phyloP scores from a whole-genome alignment of 176 grass and related monocot species.

The Themeda triandra region DNA sequence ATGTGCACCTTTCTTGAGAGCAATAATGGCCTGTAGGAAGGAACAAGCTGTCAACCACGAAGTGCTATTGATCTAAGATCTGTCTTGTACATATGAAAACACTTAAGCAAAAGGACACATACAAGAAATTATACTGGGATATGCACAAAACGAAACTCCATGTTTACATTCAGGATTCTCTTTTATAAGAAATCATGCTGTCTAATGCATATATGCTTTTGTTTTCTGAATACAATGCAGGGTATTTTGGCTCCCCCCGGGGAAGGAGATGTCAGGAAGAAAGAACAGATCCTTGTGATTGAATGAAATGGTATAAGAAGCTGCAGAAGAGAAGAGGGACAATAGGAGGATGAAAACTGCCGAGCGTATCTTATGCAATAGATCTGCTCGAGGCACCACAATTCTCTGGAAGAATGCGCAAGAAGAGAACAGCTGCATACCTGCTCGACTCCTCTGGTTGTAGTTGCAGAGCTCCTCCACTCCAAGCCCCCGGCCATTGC shows the following conservation, averaged over 20 bases:
- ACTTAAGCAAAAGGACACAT: neutral
- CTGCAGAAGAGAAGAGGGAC: conserved; percentile 3
- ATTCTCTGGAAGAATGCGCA: neutral
- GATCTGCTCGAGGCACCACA: conserved; percentile 5
- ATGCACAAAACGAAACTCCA: neutral
- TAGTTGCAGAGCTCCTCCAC: conserved; percentile 45
- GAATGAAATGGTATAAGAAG: neutral
- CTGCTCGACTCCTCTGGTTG: conserved; percentile 65
- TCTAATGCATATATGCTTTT: conserved; percentile 8
- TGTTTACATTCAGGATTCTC: neutral
- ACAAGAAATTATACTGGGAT: neutral
- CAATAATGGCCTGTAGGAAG: conserved; percentile 64
- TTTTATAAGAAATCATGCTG: conserved; percentile 5
- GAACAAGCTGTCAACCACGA: neutral
- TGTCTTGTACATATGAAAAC: neutral
- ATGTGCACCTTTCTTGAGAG: conserved; percentile 89
- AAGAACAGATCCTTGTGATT: neutral
- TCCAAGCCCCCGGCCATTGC: conserved; percentile 70
- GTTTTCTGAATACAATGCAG: conserved; percentile 11
- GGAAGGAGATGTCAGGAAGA: neutral
- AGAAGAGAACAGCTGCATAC: conserved; percentile 32
- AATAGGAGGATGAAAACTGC: neutral
- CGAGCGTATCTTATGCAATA: neutral
- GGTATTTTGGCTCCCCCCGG: neutral
- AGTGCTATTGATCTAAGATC: neutral